Percentiles rank a stretch among this genome's conserved stretches.
phyloP scores from a whole-genome alignment of 768 basidiomycete species.

The Neoboletus brunneissimus region DNA sequence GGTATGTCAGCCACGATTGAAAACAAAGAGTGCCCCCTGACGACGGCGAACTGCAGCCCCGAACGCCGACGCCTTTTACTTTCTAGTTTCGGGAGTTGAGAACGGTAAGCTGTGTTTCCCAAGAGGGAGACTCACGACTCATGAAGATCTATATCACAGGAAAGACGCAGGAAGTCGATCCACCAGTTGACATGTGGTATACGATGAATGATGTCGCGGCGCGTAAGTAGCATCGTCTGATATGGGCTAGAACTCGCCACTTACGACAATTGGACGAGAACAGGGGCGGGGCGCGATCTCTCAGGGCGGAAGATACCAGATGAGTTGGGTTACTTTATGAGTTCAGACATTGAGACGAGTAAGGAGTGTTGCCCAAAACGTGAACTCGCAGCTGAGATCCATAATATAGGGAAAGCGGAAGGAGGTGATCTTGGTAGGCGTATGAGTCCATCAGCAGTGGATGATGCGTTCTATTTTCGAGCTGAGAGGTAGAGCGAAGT shows the following conservation, averaged over 20 bases:
- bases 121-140: not conserved
- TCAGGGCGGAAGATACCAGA: not conserved
- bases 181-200: not conserved
- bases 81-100: not conserved
- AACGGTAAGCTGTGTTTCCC: not conserved
- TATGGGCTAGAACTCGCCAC: not conserved
- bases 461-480: conserved; percentile 1
- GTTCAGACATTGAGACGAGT: not conserved
- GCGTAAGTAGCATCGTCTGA: not conserved
- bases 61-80: not conserved
- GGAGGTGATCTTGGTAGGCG: not conserved
- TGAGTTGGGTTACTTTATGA: not conserved
- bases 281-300: not conserved
- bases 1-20: conserved; percentile 1
- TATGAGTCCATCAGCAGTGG: not conserved
- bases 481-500: not conserved
- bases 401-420: not conserved
- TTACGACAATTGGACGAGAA: not conserved
- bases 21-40: not conserved
- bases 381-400: not conserved
- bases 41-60: not conserved
- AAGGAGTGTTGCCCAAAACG: not conserved
- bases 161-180: not conserved
- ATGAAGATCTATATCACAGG: not conserved
- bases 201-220: not conserved